phyloP scores from a whole-genome alignment of 805 yeast species.

The Brettanomyces naardenensis region DNA sequence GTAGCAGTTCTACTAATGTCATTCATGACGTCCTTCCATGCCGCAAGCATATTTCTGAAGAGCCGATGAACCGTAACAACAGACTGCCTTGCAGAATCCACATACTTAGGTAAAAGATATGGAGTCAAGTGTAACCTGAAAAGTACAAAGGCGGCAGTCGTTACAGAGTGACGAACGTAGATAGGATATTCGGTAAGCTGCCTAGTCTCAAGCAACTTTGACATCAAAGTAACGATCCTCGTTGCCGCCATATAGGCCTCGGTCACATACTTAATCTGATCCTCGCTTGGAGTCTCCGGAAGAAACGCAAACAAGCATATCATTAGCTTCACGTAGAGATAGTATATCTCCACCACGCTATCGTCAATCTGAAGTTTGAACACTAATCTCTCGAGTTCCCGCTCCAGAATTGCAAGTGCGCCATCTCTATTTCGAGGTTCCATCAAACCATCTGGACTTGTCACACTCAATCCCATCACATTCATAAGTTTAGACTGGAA shows the following conservation, averaged over 20 bases:
- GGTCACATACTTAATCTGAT: conserved; percentile 77
- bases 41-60: conserved; percentile 78
- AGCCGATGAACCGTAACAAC: conserved; percentile 88
- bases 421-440: conserved; percentile 80
- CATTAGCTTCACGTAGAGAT: conserved; percentile 69
- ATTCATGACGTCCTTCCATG: conserved; percentile 87
- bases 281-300: conserved; percentile 84
- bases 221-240: conserved; percentile 67
- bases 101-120: conserved; percentile 59
- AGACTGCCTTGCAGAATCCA: conserved; percentile 86
- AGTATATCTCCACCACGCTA: conserved; percentile 67
- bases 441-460: conserved; percentile 81
- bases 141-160: conserved; percentile 68
- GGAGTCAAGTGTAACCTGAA: conserved; percentile 81
- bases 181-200: conserved; percentile 81
- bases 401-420: conserved; percentile 64
- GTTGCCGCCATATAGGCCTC: conserved; percentile 78
- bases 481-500: conserved; percentile 79
- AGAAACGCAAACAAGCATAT: conserved; percentile 84
- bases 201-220: conserved; percentile 58
- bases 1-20: conserved; percentile 90
- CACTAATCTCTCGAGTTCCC: conserved; percentile 70
- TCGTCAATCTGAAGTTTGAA: conserved; percentile 60
- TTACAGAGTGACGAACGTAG: conserved; percentile 77
- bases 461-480: conserved; percentile 81